Conservation (phyloP, 805 yeast species). For the Wickerhamiella shivajii region DNA sequence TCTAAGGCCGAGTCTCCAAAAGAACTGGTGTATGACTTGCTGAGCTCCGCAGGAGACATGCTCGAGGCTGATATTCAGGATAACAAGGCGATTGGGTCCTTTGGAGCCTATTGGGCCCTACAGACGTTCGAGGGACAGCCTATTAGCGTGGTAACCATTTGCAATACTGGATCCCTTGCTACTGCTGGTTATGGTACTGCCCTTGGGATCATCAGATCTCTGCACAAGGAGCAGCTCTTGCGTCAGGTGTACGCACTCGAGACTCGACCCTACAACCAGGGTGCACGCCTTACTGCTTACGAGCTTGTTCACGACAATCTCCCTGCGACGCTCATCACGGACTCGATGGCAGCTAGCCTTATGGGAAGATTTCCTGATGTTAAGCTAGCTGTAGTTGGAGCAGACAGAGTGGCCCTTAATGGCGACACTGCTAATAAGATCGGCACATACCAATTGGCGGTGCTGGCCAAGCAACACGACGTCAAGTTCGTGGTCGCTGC, state of each 20-base stretch:
- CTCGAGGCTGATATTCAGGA: constrained; percentile 67
- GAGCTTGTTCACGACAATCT: constrained; percentile 75
- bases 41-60: constrained; percentile 31
- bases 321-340: constrained; percentile 81
- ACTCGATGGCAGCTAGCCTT: constrained; percentile 77
- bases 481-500: constrained; percentile 89
- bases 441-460: constrained; percentile 82
- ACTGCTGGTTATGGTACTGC: constrained; percentile 98
- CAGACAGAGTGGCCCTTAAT: constrained; percentile 81
- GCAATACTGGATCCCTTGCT: constrained; percentile 94
- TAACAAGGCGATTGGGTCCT: constrained; percentile 61
- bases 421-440: constrained; percentile 96
- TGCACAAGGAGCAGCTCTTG: constrained; percentile 37
- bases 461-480: constrained; percentile 49
- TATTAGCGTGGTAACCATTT: constrained; percentile 75
- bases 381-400: constrained; percentile 82
- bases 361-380: constrained; percentile 50
- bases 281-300: constrained; percentile 82
- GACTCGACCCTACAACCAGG: constrained; percentile 94
- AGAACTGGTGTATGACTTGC: constrained; percentile 24
- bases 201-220: constrained; percentile 73
- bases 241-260: constrained; percentile 75
- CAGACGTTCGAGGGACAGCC: constrained; percentile 37
- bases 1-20: constrained; percentile 13
- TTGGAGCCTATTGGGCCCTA: constrained; percentile 60